phyloP scores from a whole-genome alignment of 441 rosid genomes.

The Euphorbia celastroides region DNA sequence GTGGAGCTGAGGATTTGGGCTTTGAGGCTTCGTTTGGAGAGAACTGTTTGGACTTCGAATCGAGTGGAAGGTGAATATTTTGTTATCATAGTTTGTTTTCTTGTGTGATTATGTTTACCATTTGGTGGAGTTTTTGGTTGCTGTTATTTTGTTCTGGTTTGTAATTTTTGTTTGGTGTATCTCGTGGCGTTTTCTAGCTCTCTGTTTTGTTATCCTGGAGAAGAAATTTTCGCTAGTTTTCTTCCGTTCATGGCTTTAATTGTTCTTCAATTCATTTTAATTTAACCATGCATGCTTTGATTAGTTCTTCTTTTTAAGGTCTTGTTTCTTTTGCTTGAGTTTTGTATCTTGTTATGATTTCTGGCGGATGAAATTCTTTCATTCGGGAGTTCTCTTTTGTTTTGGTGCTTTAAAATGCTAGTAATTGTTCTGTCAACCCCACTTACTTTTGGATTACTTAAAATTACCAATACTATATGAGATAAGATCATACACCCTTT shows the following conservation, averaged over 20 bases:
- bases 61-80: slow-evolving; percentile 44
- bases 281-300: neutral
- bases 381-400: neutral
- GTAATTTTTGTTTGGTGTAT: neutral
- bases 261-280: neutral
- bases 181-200: neutral
- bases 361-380: neutral
- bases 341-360: neutral
- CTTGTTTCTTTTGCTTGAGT: neutral
- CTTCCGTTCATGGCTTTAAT: neutral
- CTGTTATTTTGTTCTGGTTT: neutral
- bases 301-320: neutral
- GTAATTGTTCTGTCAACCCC: slow-evolving; percentile 7
- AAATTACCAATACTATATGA: neutral
- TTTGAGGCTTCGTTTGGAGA: slow-evolving; percentile 61
- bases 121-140: neutral
- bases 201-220: neutral
- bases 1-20: slow-evolving; percentile 27
- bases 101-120: neutral
- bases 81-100: neutral
- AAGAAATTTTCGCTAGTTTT: no score
- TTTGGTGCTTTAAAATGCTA: neutral
- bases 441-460: slow-evolving; percentile 6
- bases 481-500: neutral
- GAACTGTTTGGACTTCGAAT: slow-evolving; percentile 50